Conservation (phyloP, 2,329 filamentous ascomycete species). For the Fusarium graminum region DNA sequence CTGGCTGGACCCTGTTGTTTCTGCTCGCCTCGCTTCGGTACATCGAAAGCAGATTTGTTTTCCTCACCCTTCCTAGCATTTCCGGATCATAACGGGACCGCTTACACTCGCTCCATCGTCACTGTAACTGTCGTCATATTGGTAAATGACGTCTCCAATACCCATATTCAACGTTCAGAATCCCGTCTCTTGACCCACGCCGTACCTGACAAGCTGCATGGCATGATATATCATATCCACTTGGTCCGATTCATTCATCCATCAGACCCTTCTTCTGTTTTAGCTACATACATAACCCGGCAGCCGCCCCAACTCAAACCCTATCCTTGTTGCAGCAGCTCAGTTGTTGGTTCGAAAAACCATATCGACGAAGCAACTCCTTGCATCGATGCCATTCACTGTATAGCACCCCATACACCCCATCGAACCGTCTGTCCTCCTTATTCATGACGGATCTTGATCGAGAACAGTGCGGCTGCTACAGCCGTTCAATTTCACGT, state of each 20-base stretch:
- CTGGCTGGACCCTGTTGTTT: conserved; percentile 36
- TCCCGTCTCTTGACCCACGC: conserved; percentile 40
- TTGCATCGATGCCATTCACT: conserved; percentile 21
- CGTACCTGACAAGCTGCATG: conserved; percentile 39
- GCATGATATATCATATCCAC: conserved; percentile 48
- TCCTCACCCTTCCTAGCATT: not conserved
- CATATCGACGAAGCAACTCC: conserved; percentile 24
- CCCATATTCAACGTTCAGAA: conserved; percentile 39
- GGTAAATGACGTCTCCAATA: conserved; percentile 47
- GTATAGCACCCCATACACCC: conserved; percentile 5
- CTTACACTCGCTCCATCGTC: conserved; percentile 33
- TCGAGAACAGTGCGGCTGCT: conserved; percentile 50
- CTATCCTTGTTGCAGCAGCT: not conserved
- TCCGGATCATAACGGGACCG: conserved; percentile 28
- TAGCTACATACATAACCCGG: conserved; percentile 12
- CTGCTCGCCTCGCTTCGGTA: conserved; percentile 25
- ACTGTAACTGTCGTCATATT: conserved; percentile 45
- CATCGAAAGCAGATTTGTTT: not conserved
- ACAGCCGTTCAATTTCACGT: conserved; percentile 44
- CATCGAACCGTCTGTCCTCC: conserved; percentile 11
- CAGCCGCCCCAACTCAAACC: not conserved
- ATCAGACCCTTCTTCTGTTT: conserved; percentile 13
- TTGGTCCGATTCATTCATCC: conserved; percentile 29
- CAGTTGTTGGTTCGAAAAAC: conserved; percentile 3
- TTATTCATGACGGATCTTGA: conserved; percentile 41